Percentiles rank a stretch among this genome's conserved stretches.
Evolutionary conservation across 2,329 filamentous ascomycete genomes (phyloP).

Genomic region (Cordyceps militaris): DNA sequence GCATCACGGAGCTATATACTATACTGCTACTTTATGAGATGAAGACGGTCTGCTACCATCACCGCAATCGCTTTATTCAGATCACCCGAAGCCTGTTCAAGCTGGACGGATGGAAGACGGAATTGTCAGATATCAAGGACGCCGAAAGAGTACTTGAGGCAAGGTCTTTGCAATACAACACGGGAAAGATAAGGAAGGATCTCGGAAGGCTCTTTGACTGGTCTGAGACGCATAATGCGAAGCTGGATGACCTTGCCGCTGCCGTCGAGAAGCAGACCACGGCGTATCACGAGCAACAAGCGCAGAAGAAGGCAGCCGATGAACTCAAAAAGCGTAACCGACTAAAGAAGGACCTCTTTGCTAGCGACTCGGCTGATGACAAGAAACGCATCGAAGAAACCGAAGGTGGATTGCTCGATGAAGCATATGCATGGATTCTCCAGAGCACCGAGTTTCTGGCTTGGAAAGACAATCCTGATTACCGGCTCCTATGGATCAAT

Average conservation of each 20-base stretch:
- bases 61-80: conserved; percentile 21
- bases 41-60: conserved; percentile 32
- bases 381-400: conserved; percentile 28
- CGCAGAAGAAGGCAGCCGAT: too few relatives aligned
- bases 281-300: too few relatives aligned
- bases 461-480: conserved; percentile 11
- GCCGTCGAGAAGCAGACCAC: too few relatives aligned
- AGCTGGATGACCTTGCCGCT: too few relatives aligned
- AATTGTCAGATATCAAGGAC: conserved; percentile 23
- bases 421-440: conserved; percentile 31
- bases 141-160: conserved; percentile 19
- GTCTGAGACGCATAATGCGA: too few relatives aligned
- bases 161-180: not conserved
- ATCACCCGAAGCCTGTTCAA: conserved; percentile 25
- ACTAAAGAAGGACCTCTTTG: not conserved
- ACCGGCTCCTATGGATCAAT: conserved; percentile 30
- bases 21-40: conserved; percentile 34
- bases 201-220: too few relatives aligned
- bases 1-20: conserved; percentile 30
- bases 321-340: not conserved
- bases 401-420: conserved; percentile 24
- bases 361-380: conserved; percentile 17
- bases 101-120: conserved; percentile 29
- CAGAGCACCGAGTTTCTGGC: conserved; percentile 19
- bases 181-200: not conserved